Percentiles rank a stretch among this genome's conserved stretches.
Conservation (phyloP, 1,139 yeast species). For the Chernovozyma sophiae-reginae region DNA sequence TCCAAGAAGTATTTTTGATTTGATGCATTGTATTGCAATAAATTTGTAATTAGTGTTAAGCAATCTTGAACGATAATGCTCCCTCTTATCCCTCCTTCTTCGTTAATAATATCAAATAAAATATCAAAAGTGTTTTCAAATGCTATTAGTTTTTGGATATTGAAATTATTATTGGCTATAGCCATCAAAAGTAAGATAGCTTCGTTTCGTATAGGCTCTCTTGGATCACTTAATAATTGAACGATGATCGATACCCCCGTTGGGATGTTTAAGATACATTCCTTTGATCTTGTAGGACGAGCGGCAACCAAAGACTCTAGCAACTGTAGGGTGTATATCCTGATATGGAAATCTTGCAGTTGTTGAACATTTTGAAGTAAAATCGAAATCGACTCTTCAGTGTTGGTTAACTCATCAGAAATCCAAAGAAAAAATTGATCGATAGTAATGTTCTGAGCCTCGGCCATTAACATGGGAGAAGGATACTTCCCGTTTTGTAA, state of each 20-base stretch:
- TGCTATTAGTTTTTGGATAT: conserved; percentile 89
- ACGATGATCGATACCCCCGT: conserved; percentile 79
- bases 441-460: conserved; percentile 39
- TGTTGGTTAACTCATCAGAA: conserved; percentile 87
- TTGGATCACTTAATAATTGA: conserved; percentile 58
- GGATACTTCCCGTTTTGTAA: conserved; percentile 79
- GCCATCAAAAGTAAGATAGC: conserved; percentile 80
- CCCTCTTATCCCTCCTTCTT: conserved; percentile 88
- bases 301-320: conserved; percentile 80
- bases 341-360: conserved; percentile 63
- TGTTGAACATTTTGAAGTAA: conserved; percentile 54
- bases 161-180: conserved; percentile 75
- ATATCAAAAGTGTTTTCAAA: conserved; percentile 90
- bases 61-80: conserved; percentile 92
- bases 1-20: conserved; percentile 89
- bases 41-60: conserved; percentile 64
- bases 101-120: conserved; percentile 69
- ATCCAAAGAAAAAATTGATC: conserved; percentile 94
- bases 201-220: conserved; percentile 91
- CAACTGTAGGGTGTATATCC: conserved; percentile 77
- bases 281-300: conserved; percentile 72
- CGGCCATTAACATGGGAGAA: conserved; percentile 66
- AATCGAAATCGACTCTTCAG: conserved; percentile 51
- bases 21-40: conserved; percentile 78
- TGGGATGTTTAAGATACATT: conserved; percentile 67